Conservation (phyloP, 1,139 yeast species). For the Tardiomyces depauwii region DNA sequence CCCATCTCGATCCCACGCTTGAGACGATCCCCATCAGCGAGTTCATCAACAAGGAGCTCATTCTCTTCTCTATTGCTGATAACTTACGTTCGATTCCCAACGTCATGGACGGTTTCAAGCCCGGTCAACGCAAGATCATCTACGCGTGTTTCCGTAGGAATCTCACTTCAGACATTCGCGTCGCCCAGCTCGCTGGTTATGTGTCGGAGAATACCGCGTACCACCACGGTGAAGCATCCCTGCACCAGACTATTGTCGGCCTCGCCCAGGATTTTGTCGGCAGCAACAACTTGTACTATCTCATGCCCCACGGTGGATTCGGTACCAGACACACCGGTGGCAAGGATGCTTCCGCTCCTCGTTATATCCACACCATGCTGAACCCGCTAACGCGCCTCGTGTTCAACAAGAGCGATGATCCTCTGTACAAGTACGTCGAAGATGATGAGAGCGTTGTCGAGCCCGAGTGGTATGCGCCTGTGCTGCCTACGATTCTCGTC, state of each 20-base stretch:
- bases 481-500: conserved; percentile 83
- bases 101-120: conserved; percentile 90
- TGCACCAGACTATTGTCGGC: conserved; percentile 83
- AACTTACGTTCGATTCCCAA: conserved; percentile 92
- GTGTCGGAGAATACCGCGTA: conserved; percentile 86
- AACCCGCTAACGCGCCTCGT: conserved; percentile 63
- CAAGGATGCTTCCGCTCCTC: conserved; percentile 96
- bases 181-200: conserved; percentile 84
- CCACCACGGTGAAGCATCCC: conserved; percentile 90
- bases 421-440: conserved; percentile 66
- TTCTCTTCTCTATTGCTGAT: conserved; percentile 93
- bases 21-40: conserved; percentile 80
- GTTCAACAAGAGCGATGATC: conserved; percentile 73
- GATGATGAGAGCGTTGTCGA: conserved; percentile 94
- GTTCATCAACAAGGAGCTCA: conserved; percentile 89
- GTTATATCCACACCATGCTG: conserved; percentile 89
- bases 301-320: conserved; percentile 90
- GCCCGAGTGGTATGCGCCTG: conserved; percentile 93
- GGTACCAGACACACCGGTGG: conserved; percentile 98
- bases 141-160: conserved; percentile 84
- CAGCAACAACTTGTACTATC: conserved; percentile 72
- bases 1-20: conserved; percentile 77
- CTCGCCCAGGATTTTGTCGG: conserved; percentile 95
- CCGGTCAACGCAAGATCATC: conserved; percentile 91
- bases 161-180: conserved; percentile 68